phyloP scores from a whole-genome alignment of 495 filamentous ascomycete genomes.

The Lasiosphaeris hirsuta region DNA sequence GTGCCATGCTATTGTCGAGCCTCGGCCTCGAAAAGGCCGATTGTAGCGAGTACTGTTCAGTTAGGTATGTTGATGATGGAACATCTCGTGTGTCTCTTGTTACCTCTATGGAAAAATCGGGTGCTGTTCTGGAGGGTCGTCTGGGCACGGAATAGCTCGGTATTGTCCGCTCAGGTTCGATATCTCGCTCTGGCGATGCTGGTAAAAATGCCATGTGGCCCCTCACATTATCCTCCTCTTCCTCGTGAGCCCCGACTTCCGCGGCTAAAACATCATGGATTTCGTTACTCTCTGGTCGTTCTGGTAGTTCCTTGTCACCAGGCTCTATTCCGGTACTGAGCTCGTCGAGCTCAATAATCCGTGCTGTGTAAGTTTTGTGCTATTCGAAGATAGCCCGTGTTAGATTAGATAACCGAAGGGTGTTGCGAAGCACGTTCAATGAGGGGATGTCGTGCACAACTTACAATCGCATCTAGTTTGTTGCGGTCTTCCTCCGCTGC shows the following conservation, averaged over 20 bases:
- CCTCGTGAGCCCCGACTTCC: constrained; percentile 42
- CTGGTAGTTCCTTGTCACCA: constrained; percentile 70
- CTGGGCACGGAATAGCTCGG: constrained; percentile 32
- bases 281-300: constrained; percentile 64
- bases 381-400: constrained; percentile 29
- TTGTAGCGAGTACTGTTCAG: constrained; percentile 37
- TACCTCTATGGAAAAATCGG: constrained; percentile 18
- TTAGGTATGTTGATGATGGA: constrained; percentile 15
- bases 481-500: constrained; percentile 75
- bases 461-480: constrained; percentile 87
- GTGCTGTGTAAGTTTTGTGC: constrained; percentile 84
- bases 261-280: constrained; percentile 43
- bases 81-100: constrained; percentile 20
- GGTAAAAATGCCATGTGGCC: not conserved
- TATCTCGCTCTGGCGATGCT: constrained; percentile 1
- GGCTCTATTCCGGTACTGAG: constrained; percentile 57
- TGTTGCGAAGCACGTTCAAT: not conserved
- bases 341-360: constrained; percentile 77
- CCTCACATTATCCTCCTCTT: constrained; percentile 35
- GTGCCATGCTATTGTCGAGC: constrained; percentile 40
- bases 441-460: constrained; percentile 30
- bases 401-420: constrained; percentile 10
- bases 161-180: constrained; percentile 18
- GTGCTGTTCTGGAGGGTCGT: constrained; percentile 9
- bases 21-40: constrained; percentile 47